Evolutionary conservation across 306 rosid genomes (phyloP), one percentile per base, ranked within the genome.

Genomic region (Rosa rugosa): DNA sequence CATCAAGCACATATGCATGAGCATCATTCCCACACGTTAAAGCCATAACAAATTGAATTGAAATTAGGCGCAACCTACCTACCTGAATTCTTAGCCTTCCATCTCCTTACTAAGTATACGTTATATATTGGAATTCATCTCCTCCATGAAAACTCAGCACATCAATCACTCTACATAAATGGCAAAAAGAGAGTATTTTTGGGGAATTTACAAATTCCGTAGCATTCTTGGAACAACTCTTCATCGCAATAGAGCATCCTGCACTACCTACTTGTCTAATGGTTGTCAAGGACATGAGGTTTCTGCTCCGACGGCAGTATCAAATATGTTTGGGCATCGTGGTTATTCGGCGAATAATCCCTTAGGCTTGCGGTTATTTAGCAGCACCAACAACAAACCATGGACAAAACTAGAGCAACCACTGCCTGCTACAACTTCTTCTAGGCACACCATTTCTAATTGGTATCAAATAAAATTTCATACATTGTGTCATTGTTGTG

Each of bases 161-260:
- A 20, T 54, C 60, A 54, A 54, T 54, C 25, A 54, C 59, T 53
- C 7, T 0, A 18, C 66, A 22, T 11, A 25, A 10, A 86, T 86
- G 91, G 74, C 86, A 42, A 65, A 72, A 54, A 86, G 72, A 25
- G 79, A 84, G 11, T 23, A 25, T 1, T 62, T 77, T 46, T 80
- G 80, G 89, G 64, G 71, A 31, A 71, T 69, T 56, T 62, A 27
- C 81, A 87, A 75, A 75, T 80, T 85, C 70, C 80, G 47, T 80
- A 80, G 69, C 64, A 72, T 83, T 80, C 73, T 89, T 60, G 84
- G 81, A 65, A 56, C 72, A 11, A 46, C 81, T 76, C 69, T 38
- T 50, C 66, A 4, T 7, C 56, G 22, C 34, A 83, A 40, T 9
- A 53, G 50, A 38, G 12, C 54, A 6, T 44, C 78, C 53, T 80